phyloP scores from a whole-genome alignment of 805 yeast species.

The Schwanniomyces yamadae region DNA sequence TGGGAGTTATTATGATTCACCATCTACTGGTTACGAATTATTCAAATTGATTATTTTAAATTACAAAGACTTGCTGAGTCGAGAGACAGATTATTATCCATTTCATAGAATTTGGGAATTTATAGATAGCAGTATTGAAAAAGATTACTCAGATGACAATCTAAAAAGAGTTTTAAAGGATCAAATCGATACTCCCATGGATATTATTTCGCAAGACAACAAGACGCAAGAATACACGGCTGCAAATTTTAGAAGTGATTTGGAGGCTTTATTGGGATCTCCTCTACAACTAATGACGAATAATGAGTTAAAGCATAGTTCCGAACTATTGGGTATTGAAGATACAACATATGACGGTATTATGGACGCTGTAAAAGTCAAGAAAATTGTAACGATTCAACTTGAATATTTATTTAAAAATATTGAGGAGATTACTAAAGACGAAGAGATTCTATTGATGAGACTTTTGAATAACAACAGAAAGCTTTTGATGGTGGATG shows the following conservation, averaged over 20 bases:
- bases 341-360: constrained; percentile 3
- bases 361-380: background rate
- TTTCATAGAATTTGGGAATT: constrained; percentile 37
- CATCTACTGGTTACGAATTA: constrained; percentile 32
- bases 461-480: constrained; percentile 12
- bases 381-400: constrained; percentile 1
- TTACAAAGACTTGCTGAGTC: constrained; percentile 32
- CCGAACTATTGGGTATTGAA: constrained; percentile 7
- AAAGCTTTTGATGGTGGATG: constrained; percentile 5
- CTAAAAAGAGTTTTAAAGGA: constrained; percentile 19
- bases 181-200: constrained; percentile 36
- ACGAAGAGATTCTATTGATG: constrained; percentile 7
- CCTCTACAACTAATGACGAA: constrained; percentile 10
- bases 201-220: constrained; percentile 20
- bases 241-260: constrained; percentile 26
- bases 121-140: constrained; percentile 27
- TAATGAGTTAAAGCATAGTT: constrained; percentile 17
- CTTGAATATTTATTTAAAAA: constrained; percentile 11
- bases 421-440: constrained; percentile 3
- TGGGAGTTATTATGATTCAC: constrained; percentile 23
- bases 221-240: constrained; percentile 20
- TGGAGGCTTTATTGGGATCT: constrained; percentile 18
- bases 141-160: constrained; percentile 7
- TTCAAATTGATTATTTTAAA: constrained; percentile 32
- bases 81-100: constrained; percentile 34